phyloP scores from a whole-genome alignment of 2,329 filamentous ascomycete genomes.

The Graphilbum sp. region DNA sequence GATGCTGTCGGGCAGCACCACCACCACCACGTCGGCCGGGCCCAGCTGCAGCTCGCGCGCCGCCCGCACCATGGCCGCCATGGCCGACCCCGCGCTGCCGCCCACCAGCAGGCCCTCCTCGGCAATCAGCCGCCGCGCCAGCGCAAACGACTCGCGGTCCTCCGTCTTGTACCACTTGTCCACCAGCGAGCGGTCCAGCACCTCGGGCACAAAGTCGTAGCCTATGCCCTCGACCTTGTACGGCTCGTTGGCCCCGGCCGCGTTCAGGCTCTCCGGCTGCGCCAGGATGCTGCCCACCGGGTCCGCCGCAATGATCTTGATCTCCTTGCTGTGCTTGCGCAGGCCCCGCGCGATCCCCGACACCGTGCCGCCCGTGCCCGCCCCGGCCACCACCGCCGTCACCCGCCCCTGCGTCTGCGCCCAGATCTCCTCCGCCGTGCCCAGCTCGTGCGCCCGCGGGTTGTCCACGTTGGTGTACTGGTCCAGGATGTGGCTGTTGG shows the following conservation, averaged over 20 bases:
- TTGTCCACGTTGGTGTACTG: conserved; percentile 91
- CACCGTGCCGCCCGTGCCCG: conserved; percentile 90
- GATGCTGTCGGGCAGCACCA: conserved; percentile 88
- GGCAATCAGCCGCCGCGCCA: conserved; percentile 75
- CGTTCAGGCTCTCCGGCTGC: conserved; percentile 62
- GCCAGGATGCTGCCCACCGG: conserved; percentile 86
- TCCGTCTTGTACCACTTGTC: conserved; percentile 98
- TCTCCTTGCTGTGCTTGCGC: conserved; percentile 66
- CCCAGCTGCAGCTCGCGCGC: conserved; percentile 60
- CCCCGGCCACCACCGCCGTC: conserved; percentile 73
- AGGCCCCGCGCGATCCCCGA: conserved; percentile 75
- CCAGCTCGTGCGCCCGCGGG: conserved; percentile 80
- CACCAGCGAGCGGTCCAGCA: conserved; percentile 63
- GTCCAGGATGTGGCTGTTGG: conserved; percentile 91
- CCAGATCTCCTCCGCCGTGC: conserved; percentile 95
- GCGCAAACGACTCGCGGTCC: conserved; percentile 78
- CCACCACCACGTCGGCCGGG: conserved; percentile 77
- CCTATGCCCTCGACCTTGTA: conserved; percentile 99
- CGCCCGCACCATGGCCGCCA: conserved; percentile 65
- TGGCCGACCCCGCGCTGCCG: conserved; percentile 83
- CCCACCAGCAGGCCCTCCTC: conserved; percentile 91
- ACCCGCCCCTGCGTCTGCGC: conserved; percentile 71
- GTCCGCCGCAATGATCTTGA: conserved; percentile 87
- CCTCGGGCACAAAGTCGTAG: conserved; percentile 95
- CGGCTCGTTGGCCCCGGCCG: conserved; percentile 60